Conservation (phyloP, 371 early-diverging fungal genomes). For the Umbelopsis sp. region DNA sequence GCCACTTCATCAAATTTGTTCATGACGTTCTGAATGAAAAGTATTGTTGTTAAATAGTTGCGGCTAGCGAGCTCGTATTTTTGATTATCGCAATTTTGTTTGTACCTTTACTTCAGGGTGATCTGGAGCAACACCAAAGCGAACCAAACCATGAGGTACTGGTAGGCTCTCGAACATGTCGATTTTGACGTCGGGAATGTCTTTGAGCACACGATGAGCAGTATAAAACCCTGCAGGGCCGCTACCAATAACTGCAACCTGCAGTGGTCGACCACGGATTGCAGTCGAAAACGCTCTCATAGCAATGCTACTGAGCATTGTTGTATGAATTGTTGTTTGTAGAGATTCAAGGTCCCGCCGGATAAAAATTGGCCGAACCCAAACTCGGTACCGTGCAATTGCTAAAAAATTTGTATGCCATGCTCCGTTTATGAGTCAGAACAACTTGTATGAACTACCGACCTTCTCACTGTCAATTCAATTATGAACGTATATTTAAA, state of each 20-base stretch:
- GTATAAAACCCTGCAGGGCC: slow-evolving; percentile 97
- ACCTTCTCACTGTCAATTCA: too few species aligned
- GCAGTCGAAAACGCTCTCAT: slow-evolving; percentile 30
- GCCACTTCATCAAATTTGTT: slow-evolving; percentile 85
- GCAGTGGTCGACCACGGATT: slow-evolving; percentile 35
- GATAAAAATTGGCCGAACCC: neutral
- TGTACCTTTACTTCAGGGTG: slow-evolving; percentile 96
- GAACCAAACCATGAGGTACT: slow-evolving; percentile 91
- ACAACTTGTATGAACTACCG: too few species aligned
- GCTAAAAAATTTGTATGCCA: too few species aligned
- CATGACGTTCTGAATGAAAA: slow-evolving; percentile 68
- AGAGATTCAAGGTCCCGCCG: neutral
- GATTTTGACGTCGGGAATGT: slow-evolving; percentile 55
- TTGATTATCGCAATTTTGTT: neutral
- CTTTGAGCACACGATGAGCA: slow-evolving; percentile 75
- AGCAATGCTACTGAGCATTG: neutral
- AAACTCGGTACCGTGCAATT: too few species aligned
- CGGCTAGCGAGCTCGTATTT: neutral
- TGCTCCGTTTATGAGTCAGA: too few species aligned
- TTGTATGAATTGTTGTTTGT: neutral
- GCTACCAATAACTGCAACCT: slow-evolving; percentile 80
- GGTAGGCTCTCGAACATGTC: slow-evolving; percentile 91
- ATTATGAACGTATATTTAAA: too few species aligned
- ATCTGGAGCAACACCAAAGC: slow-evolving; percentile 98
- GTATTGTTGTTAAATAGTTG: neutral